Conservation (phyloP, 441 rosid species). For the Geranium incanum region DNA sequence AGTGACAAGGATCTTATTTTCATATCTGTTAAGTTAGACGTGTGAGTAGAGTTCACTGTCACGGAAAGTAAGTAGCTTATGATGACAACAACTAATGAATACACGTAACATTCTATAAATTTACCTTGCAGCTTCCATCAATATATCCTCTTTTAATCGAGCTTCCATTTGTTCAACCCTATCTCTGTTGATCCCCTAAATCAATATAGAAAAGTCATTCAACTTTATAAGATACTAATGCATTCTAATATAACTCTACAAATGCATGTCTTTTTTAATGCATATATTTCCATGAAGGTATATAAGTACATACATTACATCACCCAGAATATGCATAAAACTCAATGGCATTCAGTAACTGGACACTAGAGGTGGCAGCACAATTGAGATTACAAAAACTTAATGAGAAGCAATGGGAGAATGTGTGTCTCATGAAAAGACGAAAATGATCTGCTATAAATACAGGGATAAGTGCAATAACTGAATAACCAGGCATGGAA, state of each 20-base stretch:
- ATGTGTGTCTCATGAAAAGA: background rate
- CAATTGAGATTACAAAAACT: background rate
- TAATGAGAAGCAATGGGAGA: background rate
- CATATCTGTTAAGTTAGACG: constrained; percentile 60
- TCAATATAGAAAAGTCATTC: constrained; percentile 24
- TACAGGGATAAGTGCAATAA: background rate
- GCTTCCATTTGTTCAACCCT: constrained; percentile 98
- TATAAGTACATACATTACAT: background rate
- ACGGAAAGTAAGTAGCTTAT: constrained; percentile 18
- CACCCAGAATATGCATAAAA: background rate
- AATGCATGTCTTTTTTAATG: background rate
- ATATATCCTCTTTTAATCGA: constrained; percentile 80
- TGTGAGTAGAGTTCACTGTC: constrained; percentile 20
- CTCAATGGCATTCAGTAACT: background rate
- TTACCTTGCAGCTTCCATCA: constrained; percentile 86
- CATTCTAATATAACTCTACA: background rate
- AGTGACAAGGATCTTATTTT: constrained; percentile 96
- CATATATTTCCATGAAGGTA: background rate
- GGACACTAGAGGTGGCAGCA: background rate
- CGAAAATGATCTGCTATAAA: background rate
- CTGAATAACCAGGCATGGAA: background rate
- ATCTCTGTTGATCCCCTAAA: constrained; percentile 82
- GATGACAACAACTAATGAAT: constrained; percentile 13
- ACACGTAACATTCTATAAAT: constrained; percentile 8
- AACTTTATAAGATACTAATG: background rate